phyloP scores from a whole-genome alignment of 768 basidiomycete species.

The Kwoniella europaea region DNA sequence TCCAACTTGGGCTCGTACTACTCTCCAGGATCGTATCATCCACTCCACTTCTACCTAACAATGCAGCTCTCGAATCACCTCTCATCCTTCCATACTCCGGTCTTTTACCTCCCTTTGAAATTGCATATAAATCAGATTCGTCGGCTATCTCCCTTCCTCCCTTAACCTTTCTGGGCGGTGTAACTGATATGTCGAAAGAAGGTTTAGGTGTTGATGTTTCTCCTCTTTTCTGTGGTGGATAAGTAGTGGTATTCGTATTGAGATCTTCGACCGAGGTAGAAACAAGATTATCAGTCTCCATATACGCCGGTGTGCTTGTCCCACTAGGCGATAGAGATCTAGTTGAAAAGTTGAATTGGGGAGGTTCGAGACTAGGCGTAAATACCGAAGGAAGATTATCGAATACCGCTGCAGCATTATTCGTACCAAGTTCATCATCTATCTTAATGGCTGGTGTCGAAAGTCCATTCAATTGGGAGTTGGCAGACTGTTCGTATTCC shows the following conservation, averaged over 20 bases:
- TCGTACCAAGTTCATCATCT: background rate
- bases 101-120: slow-evolving; percentile 32
- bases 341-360: background rate
- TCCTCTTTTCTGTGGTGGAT: slow-evolving; percentile 9
- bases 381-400: slow-evolving; percentile 20
- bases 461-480: background rate
- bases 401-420: background rate
- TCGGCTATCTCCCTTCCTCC: slow-evolving; percentile 47
- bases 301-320: slow-evolving; percentile 15
- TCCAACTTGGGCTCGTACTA: slow-evolving; percentile 20
- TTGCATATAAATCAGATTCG: slow-evolving; percentile 48
- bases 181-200: background rate
- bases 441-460: slow-evolving; percentile 20
- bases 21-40: slow-evolving; percentile 25
- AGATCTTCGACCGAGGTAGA: slow-evolving; percentile 5
- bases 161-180: slow-evolving; percentile 1
- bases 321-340: slow-evolving; percentile 7
- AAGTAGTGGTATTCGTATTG: slow-evolving; percentile 17
- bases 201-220: slow-evolving; percentile 18
- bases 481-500: slow-evolving; percentile 20
- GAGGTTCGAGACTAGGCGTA: slow-evolving; percentile 11
- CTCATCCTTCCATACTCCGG: slow-evolving; percentile 44
- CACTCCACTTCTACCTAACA: slow-evolving; percentile 38
- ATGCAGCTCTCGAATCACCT: slow-evolving; percentile 48
- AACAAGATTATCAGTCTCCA: slow-evolving; percentile 10